Evolutionary conservation across 2,329 filamentous ascomycete genomes (phyloP).

Genomic region (Zymoseptoria pseudotritici): DNA sequence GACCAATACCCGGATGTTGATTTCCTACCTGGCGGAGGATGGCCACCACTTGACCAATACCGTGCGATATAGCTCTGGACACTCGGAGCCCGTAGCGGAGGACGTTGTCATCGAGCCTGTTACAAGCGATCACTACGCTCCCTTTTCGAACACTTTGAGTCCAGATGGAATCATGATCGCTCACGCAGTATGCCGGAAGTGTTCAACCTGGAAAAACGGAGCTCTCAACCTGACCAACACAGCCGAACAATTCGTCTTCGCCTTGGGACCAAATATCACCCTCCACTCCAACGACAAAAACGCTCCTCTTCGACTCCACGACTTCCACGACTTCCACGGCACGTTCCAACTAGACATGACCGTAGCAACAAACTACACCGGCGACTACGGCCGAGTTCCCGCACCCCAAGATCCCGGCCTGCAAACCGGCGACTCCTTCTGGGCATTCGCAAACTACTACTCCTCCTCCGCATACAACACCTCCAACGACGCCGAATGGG

Average conservation of each 20-base stretch:
- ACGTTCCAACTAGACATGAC: conserved; percentile 37
- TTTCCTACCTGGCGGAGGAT: conserved; percentile 35
- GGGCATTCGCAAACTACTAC: conserved; percentile 21
- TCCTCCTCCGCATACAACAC: conserved; percentile 21
- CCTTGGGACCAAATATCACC: conserved; percentile 31
- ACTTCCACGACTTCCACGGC: conserved; percentile 33
- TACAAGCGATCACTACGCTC: conserved; percentile 27
- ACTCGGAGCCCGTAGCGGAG: conserved; percentile 31
- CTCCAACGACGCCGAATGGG: conserved; percentile 16
- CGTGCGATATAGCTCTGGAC: conserved; percentile 29
- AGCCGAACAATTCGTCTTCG: conserved; percentile 36
- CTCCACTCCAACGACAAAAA: conserved; percentile 24
- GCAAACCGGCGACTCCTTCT: conserved; percentile 16
- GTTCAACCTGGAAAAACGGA: conserved; percentile 31
- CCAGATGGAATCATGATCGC: conserved; percentile 24
- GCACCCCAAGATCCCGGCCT: conserved; percentile 22
- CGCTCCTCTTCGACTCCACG: conserved; percentile 33
- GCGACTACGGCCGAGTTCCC: conserved; percentile 31
- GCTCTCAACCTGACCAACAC: conserved; percentile 29
- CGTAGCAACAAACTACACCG: conserved; percentile 26
- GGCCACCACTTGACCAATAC: conserved; percentile 32
- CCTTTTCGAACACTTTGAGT: conserved; percentile 23
- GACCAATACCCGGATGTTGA: conserved; percentile 38
- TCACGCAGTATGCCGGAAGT: conserved; percentile 34
- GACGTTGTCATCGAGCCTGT: conserved; percentile 27